Evolutionary conservation across 2,329 filamentous ascomycete species (phyloP), one percentile per base, ranked within the genome.

Genomic region (Stachybotrys chlorohalonatus): DNA sequence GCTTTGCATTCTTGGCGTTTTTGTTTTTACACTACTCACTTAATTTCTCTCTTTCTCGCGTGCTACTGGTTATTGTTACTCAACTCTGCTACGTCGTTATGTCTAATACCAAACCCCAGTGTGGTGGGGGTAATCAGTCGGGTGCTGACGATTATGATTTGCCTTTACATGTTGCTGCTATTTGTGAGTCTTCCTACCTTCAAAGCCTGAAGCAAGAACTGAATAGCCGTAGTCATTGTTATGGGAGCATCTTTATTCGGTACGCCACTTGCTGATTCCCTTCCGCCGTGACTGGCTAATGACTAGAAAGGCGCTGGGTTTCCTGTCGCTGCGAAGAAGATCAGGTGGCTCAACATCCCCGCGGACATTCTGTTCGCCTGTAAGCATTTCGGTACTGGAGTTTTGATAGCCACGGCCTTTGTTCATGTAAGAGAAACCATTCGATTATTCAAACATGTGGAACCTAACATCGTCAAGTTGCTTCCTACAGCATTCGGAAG

Each of bases 391-490:
- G 83, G 86, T 65, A 89, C 86, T 0, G 86, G 86, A 57, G 86
- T 89, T 16, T 73, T 89, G 45, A 80, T 89, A 55, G 85, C 86
- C 31, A 89, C 86, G 2, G 86, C 86, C 3, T 89, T 89, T 60
- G 85, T 89, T 17, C 86, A 89, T 75, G 76, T 84, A 62, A 60
- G 75, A 68, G 4, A 4, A 3, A 24, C 3, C 11, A 6, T 32
- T 30, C 16, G 17, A 49, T 32, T 8, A 54, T 49, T 59, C 56
- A 6, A 13, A 50, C 24, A n/a, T 3, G 31, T 30, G 11, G 7
- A 1, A 2, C 49, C 55, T 55, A 4, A 53, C 32, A 24, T 17
- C 42, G 16, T 4, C 31, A 24, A 78, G 73, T 73, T 84, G 59
- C 75, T 85, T 7, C 82, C 82, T 0, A 83, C 80, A 4, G 82